A percentile compares a stretch with the other conserved stretches of the same genome.
phyloP scores from a whole-genome alignment of 441 rosid species.

The Aquilaria agallochum region DNA sequence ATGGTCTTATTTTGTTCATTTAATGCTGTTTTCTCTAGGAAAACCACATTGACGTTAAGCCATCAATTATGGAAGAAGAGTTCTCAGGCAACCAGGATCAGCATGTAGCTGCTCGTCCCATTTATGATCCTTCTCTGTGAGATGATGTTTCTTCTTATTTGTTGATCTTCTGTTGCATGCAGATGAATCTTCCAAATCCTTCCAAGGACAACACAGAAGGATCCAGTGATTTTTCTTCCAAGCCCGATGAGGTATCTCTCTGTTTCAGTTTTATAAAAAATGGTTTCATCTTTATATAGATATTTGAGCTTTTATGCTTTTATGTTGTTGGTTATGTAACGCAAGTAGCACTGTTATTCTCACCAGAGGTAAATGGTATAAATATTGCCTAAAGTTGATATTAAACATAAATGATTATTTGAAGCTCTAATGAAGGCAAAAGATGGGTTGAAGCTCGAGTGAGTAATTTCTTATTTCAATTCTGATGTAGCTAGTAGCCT shows the following conservation, averaged over 20 bases:
- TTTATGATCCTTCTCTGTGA: conserved; percentile 7
- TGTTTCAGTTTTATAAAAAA: conserved; percentile 10
- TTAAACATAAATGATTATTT: too few species aligned
- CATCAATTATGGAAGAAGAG: conserved; percentile 42
- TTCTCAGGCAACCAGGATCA: conserved; percentile 37
- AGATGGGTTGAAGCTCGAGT: too few species aligned
- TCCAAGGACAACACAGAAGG: conserved; percentile 28
- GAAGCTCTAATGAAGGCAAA: too few species aligned
- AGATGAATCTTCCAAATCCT: conserved; percentile 42
- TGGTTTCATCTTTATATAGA: neutral
- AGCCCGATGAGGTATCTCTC: conserved; percentile 47
- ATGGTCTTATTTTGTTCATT: too few species aligned
- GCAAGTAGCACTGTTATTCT: too few species aligned
- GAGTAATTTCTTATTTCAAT: too few species aligned
- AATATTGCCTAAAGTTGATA: too few species aligned
- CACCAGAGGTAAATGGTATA: too few species aligned
- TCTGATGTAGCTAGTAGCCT: too few species aligned
- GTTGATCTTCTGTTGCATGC: conserved; percentile 25
- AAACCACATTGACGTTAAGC: conserved; percentile 54
- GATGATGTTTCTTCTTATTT: conserved; percentile 11
- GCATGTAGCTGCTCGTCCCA: conserved; percentile 30
- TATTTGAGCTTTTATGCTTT: neutral
- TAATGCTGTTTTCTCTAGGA: conserved; percentile 27
- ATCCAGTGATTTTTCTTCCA: conserved; percentile 29
- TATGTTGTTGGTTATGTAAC: neutral